Evolutionary conservation across 192 early-diverging fungal species (phyloP).

Genomic region (Pilaira anomala): DNA sequence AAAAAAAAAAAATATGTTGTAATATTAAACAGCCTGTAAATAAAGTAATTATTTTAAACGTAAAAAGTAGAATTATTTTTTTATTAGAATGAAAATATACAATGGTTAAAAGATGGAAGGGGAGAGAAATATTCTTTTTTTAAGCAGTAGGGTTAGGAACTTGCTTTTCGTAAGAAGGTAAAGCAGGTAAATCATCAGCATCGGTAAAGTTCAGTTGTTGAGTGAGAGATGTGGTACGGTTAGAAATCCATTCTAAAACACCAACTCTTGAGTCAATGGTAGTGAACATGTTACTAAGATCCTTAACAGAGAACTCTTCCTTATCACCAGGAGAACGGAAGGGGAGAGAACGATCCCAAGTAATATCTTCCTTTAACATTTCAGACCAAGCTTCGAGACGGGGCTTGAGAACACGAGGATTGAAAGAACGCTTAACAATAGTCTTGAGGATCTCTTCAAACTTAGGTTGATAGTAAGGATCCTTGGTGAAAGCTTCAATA

Average conservation of each 20-base stretch:
- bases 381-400: constrained; percentile 32
- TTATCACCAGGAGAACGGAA: constrained; percentile 22
- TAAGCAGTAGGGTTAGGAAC: too few species aligned
- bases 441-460: constrained; percentile 42
- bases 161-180: too few species aligned
- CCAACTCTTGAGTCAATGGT: constrained; percentile 21
- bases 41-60: too few species aligned
- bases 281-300: constrained; percentile 20
- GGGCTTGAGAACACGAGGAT: constrained; percentile 33
- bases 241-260: constrained; percentile 21
- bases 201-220: constrained; percentile 30
- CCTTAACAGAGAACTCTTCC: constrained; percentile 7
- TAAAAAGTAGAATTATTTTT: too few species aligned
- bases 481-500: constrained; percentile 21
- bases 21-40: too few species aligned
- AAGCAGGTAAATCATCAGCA: constrained; percentile 23
- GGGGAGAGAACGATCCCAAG: constrained; percentile 33
- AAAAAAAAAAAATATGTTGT: too few species aligned
- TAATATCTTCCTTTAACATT: constrained; percentile 42
- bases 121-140: too few species aligned
- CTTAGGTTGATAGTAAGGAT: constrained; percentile 28
- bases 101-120: too few species aligned
- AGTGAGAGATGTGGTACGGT: constrained; percentile 6
- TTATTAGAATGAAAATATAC: too few species aligned
- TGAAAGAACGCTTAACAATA: constrained; percentile 37